Base-by-base conservation (phyloP, 129 eudicot species). In the Rutidosis leptorrhynchoides region DNA sequence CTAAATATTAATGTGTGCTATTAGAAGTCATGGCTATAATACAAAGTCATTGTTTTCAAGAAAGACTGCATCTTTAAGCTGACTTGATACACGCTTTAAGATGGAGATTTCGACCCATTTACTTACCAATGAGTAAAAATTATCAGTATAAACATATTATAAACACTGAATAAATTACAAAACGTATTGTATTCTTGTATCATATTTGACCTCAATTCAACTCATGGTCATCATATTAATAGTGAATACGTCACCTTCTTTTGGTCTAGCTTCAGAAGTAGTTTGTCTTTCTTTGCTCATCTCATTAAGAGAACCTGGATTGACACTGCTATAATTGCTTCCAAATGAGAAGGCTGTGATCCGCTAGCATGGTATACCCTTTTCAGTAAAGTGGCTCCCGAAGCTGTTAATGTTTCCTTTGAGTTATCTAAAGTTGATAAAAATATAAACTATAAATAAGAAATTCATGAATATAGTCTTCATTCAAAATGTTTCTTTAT, bases 181-280 rank as follows among this genome's bases (percentile, higher is more conserved):
- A 75, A 23, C 20, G 17, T 52, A 28, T 19, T 20, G 57, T 57
- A 30, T n/a, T n/a, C n/a, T n/a, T n/a, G n/a, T n/a, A n/a, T n/a
- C n/a, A n/a, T 19, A 19, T n/a, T 5, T 49, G 46, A 28, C 59
- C 43, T 17, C 10, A 49, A 19, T n/a, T 17, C 23, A 49, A 9
- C 55, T n/a, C 6, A 49, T 49, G 21, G 20, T 56, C 14, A 56
- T 56, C 33, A 3, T 23, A 25, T 3, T 56, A 56, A 5, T 15
- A 56, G 30, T 23, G 3, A 11, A 25, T 22, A 26, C 19, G 25
- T 14, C 12, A 91, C 97, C 97, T 87, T 85, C 92, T 88, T 83
- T 91, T 59, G 84, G 88, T 70, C 97, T 89, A 67, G 80, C 65
- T 55, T 83, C 85, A 24, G 76, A 45, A 64, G 63, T 62, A 54